Evolutionary conservation across 192 early-diverging fungal species (phyloP), one percentile per base, ranked within the genome.

Genomic region (Lobosporangium transversale): DNA sequence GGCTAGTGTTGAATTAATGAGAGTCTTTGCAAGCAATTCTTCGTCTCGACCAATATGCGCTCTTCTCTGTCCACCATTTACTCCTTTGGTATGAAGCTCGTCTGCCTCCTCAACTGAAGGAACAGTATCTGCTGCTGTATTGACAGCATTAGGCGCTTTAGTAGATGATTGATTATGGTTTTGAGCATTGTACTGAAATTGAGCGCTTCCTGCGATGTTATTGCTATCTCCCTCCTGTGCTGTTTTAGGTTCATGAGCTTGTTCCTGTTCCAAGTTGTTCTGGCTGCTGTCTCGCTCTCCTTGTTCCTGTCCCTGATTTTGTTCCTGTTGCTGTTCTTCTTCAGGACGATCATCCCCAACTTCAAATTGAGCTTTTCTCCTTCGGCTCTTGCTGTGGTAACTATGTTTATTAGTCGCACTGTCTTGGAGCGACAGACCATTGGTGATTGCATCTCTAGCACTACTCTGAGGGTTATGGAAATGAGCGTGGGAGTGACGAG

Each of bases 321-420:
- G 5, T 10, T 43, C 40, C 31, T 27, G 37, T 23, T 32, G 49
- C 4, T 24, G 23, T 7, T 48, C 63, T 10, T 31, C 53, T 14
- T 31, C 53, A 14, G 26, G 47, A 10, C 18, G 44, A 31, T 45
- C 52, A 30, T 53, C 57, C 21, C 58, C 68, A 21, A 62, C 42
- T 47, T 70, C 68, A 31, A 70, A 62, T 32, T 70, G 68, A 17
- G 68, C 60, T 24, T 70, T 70, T 55, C 54, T 37, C 14, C 60
- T 55, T 15, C 45, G 53, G 18, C 33, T 18, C 0, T 30, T 49
- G 40, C 21, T 56, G 43, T 14, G 36, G 64, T 32, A 44, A 6
- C 27, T 48, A n/a, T n/a, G n/a, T n/a, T n/a, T n/a, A 27, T 21
- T 27, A 29, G 15, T 49, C 15, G 43, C 30, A 20, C 24, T n/a